Conservation (phyloP, 495 filamentous ascomycete species). For the Tirmania nivea region DNA sequence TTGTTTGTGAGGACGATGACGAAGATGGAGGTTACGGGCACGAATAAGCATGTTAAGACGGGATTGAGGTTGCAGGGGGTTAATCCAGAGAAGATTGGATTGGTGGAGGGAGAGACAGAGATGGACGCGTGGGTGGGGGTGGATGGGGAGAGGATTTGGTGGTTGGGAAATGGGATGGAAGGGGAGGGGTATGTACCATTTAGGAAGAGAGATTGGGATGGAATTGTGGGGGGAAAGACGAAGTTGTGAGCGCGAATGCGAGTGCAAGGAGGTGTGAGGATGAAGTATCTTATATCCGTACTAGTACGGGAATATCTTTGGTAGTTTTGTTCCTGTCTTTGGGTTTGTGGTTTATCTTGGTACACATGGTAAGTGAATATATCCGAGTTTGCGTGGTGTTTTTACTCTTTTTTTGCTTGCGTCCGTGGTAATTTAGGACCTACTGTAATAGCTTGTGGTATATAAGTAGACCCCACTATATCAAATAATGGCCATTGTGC, state of each 20-base stretch:
- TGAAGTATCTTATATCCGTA: too few relatives aligned
- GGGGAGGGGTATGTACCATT: constrained; percentile 47
- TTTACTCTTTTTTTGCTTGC: too few relatives aligned
- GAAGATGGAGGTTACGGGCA: constrained; percentile 48
- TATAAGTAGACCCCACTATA: too few relatives aligned
- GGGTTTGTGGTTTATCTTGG: too few relatives aligned
- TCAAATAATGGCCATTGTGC: too few relatives aligned
- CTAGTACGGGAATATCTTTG: too few relatives aligned
- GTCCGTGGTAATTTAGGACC: too few relatives aligned
- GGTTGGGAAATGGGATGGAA: constrained; percentile 26
- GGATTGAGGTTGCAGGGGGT: constrained; percentile 50
- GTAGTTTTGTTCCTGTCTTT: too few relatives aligned
- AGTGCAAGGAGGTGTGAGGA: too few relatives aligned
- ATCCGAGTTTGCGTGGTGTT: too few relatives aligned
- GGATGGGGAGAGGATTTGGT: constrained; percentile 41
- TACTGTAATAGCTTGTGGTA: too few relatives aligned
- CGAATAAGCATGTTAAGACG: constrained; percentile 72
- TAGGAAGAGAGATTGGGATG: constrained; percentile 40
- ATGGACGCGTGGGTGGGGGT: background rate
- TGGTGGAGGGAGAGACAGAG: constrained; percentile 25
- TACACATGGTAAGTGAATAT: too few relatives aligned
- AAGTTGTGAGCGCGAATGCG: constrained; percentile 32
- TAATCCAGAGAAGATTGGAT: constrained; percentile 32
- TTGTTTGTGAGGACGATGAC: constrained; percentile 48
- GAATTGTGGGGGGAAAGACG: constrained; percentile 41